phyloP scores from a whole-genome alignment of 495 filamentous ascomycete genomes.

The Endocarpon pusillum region DNA sequence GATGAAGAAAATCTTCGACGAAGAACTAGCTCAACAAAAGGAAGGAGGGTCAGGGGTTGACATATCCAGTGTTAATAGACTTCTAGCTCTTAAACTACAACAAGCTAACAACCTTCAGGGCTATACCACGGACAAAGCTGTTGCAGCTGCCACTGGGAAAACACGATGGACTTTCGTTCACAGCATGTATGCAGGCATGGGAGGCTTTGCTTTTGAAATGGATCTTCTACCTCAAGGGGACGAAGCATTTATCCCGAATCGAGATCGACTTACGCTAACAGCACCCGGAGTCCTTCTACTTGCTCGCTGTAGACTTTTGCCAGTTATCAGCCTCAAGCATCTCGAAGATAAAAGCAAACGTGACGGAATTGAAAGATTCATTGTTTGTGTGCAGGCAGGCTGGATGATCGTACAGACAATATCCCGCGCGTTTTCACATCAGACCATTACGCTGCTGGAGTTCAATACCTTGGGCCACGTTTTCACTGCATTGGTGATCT shows the following conservation, averaged over 20 bases:
- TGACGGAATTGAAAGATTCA: constrained; percentile 11
- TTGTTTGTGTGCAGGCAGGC: constrained; percentile 17
- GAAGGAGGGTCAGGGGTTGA: too few species aligned
- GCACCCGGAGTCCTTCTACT: constrained; percentile 4
- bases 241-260: constrained; percentile 5
- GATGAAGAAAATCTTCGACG: constrained; percentile 1
- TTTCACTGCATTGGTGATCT: constrained; percentile 16
- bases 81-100: too few species aligned
- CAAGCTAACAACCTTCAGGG: constrained; percentile 1
- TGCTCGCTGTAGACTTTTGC: constrained; percentile 3
- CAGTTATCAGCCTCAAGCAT: constrained; percentile 6
- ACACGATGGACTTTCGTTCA: constrained; percentile 15
- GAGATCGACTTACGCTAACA: constrained; percentile 7
- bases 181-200: constrained; percentile 15
- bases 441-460: constrained; percentile 16
- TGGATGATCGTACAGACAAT: constrained; percentile 19
- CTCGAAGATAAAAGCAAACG: constrained; percentile 21
- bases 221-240: neutral
- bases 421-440: constrained; percentile 2
- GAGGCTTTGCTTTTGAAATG: constrained; percentile 15
- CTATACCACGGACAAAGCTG: neutral
- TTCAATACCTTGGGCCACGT: constrained; percentile 19
- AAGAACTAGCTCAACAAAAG: too few species aligned
- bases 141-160: too few species aligned
- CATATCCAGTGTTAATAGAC: too few species aligned